phyloP scores from a whole-genome alignment of 495 filamentous ascomycete genomes.

The Aspergillus taichungensis region DNA sequence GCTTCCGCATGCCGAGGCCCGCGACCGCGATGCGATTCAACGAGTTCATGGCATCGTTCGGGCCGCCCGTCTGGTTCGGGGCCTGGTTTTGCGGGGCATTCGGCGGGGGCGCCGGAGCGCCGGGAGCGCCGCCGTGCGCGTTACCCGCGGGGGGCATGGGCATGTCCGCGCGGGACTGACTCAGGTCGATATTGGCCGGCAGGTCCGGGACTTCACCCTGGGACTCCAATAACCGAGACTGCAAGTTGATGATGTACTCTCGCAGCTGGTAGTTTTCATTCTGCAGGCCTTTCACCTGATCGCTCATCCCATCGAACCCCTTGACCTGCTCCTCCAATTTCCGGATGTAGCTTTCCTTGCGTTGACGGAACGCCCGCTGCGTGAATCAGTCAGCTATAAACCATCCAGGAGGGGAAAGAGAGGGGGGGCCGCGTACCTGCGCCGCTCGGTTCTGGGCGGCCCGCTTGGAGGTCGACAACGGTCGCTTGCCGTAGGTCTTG shows the following conservation, averaged over 20 bases:
- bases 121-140: slow-evolving; percentile 8
- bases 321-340: slow-evolving; percentile 87
- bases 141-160: slow-evolving; percentile 11
- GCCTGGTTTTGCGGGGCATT: slow-evolving; percentile 20
- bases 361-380: slow-evolving; percentile 92
- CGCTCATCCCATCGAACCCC: slow-evolving; percentile 59
- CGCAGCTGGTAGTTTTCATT: slow-evolving; percentile 82
- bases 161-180: slow-evolving; percentile 29
- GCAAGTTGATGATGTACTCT: slow-evolving; percentile 85
- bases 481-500: slow-evolving; percentile 63
- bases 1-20: slow-evolving; percentile 40
- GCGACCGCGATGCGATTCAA: slow-evolving; percentile 40
- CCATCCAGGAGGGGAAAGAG: not conserved
- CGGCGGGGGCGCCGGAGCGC: slow-evolving; percentile 6
- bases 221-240: slow-evolving; percentile 77
- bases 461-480: slow-evolving; percentile 88
- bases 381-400: slow-evolving; percentile 4
- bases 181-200: slow-evolving; percentile 54
- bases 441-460: slow-evolving; percentile 95
- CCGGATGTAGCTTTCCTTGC: slow-evolving; percentile 97
- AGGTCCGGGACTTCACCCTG: slow-evolving; percentile 78
- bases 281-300: slow-evolving; percentile 64
- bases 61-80: slow-evolving; percentile 14
- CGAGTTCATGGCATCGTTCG: slow-evolving; percentile 36
- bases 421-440: slow-evolving; percentile 54